phyloP scores from a whole-genome alignment of 2,329 filamentous ascomycete species.

The Cyclaneusma minus region DNA sequence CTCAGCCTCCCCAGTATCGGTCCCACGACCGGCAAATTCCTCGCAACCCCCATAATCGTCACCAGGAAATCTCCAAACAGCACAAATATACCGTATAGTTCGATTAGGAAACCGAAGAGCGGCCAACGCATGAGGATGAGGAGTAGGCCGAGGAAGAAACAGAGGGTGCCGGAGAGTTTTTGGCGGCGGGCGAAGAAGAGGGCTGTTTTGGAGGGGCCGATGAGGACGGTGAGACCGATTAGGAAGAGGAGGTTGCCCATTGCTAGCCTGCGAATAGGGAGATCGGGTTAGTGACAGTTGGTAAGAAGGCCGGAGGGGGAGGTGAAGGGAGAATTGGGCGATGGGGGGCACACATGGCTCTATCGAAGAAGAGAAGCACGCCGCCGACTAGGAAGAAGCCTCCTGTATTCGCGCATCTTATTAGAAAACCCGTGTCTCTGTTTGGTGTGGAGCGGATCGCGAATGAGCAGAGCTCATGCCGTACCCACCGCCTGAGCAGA shows the following conservation, averaged over 20 bases:
- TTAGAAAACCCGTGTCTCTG: no score
- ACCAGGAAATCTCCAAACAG: conserved; percentile 94
- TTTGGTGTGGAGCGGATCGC: not conserved
- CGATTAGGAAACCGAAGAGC: conserved; percentile 75
- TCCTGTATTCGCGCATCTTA: conserved; percentile 38
- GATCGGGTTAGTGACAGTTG: conserved; percentile 1
- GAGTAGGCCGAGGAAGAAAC: conserved; percentile 69
- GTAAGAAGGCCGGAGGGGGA: conserved; percentile 1
- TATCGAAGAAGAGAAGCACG: conserved; percentile 94
- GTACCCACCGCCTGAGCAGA: conserved; percentile 87
- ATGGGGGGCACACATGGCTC: conserved; percentile 62
- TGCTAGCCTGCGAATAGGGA: conserved; percentile 50
- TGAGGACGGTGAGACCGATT: conserved; percentile 88
- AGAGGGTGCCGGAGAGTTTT: conserved; percentile 80
- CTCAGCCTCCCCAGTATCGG: conserved; percentile 67
- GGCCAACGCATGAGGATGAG: conserved; percentile 87
- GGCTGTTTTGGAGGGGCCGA: conserved; percentile 80
- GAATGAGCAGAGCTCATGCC: not conserved
- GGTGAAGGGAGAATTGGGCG: conserved; percentile 1
- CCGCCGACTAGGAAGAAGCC: conserved; percentile 90
- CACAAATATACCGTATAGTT: conserved; percentile 83
- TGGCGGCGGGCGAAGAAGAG: conserved; percentile 89
- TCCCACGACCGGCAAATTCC: conserved; percentile 71
- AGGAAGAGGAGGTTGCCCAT: conserved; percentile 96
- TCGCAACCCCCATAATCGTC: conserved; percentile 77